phyloP scores from a whole-genome alignment of 139 green algal species.

The Coccomyxa sp. region DNA sequence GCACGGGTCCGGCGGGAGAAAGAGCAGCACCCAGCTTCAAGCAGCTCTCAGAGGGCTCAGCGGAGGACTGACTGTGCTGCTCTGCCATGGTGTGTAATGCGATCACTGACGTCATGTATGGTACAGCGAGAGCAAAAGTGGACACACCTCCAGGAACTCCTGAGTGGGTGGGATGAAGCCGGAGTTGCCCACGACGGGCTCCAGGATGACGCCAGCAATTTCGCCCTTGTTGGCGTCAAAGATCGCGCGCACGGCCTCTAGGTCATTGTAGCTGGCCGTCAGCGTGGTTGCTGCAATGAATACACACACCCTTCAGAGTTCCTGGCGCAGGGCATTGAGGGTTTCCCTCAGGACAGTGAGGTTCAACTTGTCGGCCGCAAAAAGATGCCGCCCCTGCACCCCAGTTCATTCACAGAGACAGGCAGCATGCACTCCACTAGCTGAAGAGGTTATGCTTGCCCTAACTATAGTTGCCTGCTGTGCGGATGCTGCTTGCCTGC shows the following conservation, averaged over 20 bases:
- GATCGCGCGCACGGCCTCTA: conserved; percentile 60
- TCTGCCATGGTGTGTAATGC: neutral
- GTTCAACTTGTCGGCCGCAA: no score
- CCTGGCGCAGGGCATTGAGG: neutral
- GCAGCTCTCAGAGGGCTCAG: neutral
- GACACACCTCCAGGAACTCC: conserved; percentile 78
- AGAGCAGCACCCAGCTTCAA: neutral
- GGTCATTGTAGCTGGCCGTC: conserved; percentile 75
- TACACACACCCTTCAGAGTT: neutral
- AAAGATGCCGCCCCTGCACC: no score
- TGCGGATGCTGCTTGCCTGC: no score
- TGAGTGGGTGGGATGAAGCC: conserved; percentile 94
- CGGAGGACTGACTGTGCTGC: no score
- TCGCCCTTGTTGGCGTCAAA: conserved; percentile 95
- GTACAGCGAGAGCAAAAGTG: neutral
- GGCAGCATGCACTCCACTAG: neutral
- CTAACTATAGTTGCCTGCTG: no score
- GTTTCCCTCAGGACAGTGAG: neutral
- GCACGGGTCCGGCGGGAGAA: no score
- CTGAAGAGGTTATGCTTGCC: neutral
- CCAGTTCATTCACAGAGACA: no score
- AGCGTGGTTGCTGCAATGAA: conserved; percentile 56
- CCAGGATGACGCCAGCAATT: conserved; percentile 95
- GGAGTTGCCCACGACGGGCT: conserved; percentile 93
- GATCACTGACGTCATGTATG: neutral